Percentiles rank a stretch among this genome's conserved stretches.
These are phyloP conservation scores for Trametes polyzona DNA, from an alignment of 1,284 basidiomycete species.

Conservation along the genomic window DNA sequence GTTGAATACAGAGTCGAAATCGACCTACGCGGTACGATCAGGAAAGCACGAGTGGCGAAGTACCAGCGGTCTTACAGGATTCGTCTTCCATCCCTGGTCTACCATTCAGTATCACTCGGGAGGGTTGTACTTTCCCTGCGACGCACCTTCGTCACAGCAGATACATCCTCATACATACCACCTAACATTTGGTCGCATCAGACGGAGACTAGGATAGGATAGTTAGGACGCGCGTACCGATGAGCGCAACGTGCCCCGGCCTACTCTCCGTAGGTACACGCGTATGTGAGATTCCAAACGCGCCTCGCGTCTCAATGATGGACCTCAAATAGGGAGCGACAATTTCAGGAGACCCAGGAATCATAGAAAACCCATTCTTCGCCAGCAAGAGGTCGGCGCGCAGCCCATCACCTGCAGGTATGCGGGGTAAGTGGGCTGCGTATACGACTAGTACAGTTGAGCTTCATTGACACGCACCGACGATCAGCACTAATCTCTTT, in stretches of 20 bases:
- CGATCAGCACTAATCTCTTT: conserved; percentile 79
- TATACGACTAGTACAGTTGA: neutral
- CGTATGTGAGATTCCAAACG: conserved; percentile 87
- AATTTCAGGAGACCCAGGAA: conserved; percentile 57
- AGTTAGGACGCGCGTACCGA: conserved; percentile 51
- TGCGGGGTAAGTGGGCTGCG: neutral
- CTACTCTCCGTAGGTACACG: conserved; percentile 88
- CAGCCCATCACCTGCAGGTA: conserved; percentile 76
- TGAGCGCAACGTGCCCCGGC: conserved; percentile 89
- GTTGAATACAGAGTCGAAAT: conserved; percentile 91
- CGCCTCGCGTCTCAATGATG: conserved; percentile 68
- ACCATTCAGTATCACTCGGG: too few species aligned
- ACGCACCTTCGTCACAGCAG: conserved; percentile 82
- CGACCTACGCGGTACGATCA: conserved; percentile 47
- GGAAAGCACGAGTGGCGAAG: too few species aligned
- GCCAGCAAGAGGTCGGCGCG: conserved; percentile 83
- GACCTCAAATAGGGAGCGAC: conserved; percentile 80
- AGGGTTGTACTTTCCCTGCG: too few species aligned
- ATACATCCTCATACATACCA: conserved; percentile 94
- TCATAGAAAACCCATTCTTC: conserved; percentile 58
- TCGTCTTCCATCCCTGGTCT: conserved; percentile 85
- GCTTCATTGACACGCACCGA: conserved; percentile 54
- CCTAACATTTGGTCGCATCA: conserved; percentile 39
- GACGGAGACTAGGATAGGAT: neutral
- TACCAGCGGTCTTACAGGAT: conserved; percentile 62